Conservation (phyloP, 257 asterid species). For the Echites panduratus region DNA sequence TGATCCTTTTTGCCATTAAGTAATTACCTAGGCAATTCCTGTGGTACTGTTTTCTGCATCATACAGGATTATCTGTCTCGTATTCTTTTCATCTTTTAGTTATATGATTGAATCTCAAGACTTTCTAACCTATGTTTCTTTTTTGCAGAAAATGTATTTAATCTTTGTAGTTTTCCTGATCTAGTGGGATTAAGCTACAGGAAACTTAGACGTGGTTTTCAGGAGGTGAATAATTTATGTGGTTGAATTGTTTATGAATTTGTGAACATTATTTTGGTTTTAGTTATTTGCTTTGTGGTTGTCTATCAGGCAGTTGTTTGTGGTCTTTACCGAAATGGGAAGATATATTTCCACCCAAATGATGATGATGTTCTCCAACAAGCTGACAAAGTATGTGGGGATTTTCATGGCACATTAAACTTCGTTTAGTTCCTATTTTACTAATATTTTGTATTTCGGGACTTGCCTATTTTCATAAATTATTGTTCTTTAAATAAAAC, state of each 20-base stretch:
- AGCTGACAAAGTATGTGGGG: constrained; percentile 64
- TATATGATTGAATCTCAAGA: background rate
- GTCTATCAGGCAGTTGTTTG: constrained; percentile 72
- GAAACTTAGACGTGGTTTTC: constrained; percentile 77
- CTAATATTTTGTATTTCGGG: background rate
- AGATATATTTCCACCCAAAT: constrained; percentile 74
- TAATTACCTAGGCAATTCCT: background rate
- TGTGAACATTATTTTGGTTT: constrained; percentile 7
- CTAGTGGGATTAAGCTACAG: constrained; percentile 64
- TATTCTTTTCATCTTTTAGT: background rate
- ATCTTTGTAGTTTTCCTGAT: constrained; percentile 78
- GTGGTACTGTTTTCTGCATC: too few relatives aligned
- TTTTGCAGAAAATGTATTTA: constrained; percentile 89
- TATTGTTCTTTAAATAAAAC: background rate
- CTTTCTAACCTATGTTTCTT: constrained; percentile 10
- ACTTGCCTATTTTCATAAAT: background rate
- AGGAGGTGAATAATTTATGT: constrained; percentile 51
- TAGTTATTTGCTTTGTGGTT: constrained; percentile 8
- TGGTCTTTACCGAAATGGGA: constrained; percentile 73
- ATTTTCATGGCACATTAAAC: background rate
- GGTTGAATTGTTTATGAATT: constrained; percentile 1
- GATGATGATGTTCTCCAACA: constrained; percentile 67
- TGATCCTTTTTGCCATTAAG: background rate
- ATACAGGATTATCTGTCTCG: background rate
- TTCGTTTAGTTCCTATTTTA: background rate